Percentiles rank a stretch among this genome's conserved stretches.
Evolutionary conservation across 1,284 basidiomycete species (phyloP).

Genomic region (Ganoderma boninense): DNA sequence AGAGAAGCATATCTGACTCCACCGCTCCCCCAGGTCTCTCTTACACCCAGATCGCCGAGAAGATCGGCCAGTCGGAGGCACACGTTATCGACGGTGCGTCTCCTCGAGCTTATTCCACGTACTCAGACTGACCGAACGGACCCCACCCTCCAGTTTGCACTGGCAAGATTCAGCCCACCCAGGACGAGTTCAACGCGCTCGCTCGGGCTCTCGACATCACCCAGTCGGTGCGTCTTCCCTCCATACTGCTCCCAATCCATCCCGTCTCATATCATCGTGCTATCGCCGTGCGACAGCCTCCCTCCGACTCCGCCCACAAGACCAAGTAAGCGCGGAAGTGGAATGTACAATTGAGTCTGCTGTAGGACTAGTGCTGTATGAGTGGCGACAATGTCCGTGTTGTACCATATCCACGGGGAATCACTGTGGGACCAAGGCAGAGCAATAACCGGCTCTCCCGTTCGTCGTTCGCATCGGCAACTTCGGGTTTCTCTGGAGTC

Average conservation of each 20-base stretch:
- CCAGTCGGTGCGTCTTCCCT: slow-evolving; percentile 41
- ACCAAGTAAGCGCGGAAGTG: slow-evolving; percentile 19
- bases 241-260: background rate
- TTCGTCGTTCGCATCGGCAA: background rate
- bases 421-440: background rate
- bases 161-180: slow-evolving; percentile 53
- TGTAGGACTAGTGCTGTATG: slow-evolving; percentile 16
- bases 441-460: background rate
- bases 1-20: background rate
- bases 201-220: slow-evolving; percentile 56
- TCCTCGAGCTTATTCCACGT: background rate
- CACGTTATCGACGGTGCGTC: slow-evolving; percentile 62
- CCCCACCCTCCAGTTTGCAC: slow-evolving; percentile 55
- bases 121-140: background rate
- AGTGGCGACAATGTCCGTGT: slow-evolving; percentile 21
- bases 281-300: slow-evolving; percentile 24
- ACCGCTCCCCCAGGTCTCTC: slow-evolving; percentile 49
- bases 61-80: slow-evolving; percentile 50
- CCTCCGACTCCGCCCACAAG: slow-evolving; percentile 34
- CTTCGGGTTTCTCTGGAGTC: background rate
- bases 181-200: slow-evolving; percentile 60
- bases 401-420: slow-evolving; percentile 19
- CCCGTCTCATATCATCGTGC: background rate
- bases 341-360: slow-evolving; percentile 11
- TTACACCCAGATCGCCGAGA: slow-evolving; percentile 55